Conservation (phyloP, 345 rosid genomes). For the Ceriops zippeliana region DNA sequence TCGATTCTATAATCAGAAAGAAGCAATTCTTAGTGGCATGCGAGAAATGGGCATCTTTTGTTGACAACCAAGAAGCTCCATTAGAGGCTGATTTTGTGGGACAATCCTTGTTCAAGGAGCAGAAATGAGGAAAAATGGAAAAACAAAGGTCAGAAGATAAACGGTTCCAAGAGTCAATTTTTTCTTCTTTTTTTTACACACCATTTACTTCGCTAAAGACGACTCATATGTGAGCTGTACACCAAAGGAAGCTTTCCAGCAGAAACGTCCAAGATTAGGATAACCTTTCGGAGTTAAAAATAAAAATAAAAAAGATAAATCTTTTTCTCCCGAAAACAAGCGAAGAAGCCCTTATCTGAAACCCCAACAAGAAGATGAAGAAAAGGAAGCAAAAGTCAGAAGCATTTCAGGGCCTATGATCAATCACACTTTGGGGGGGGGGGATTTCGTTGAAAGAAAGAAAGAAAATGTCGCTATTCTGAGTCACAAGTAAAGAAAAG, state of each 20-base stretch:
- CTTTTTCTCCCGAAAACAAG: neutral
- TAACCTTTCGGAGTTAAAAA: neutral
- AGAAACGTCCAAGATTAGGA: conserved; percentile 14
- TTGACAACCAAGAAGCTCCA: conserved; percentile 28
- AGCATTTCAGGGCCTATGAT: conserved; percentile 12
- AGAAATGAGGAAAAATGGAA: conserved; percentile 2
- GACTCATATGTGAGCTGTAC: conserved; percentile 3
- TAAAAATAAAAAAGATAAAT: neutral
- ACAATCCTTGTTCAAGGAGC: conserved; percentile 21
- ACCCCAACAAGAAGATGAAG: neutral
- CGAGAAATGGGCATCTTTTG: conserved; percentile 17
- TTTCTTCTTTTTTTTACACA: neutral
- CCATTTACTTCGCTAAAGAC: neutral
- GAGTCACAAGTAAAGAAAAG: conserved; percentile 31
- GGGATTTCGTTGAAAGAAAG: conserved; percentile 3
- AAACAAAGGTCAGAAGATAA: conserved; percentile 25
- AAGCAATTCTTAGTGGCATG: conserved; percentile 17
- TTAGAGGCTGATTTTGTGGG: conserved; percentile 18
- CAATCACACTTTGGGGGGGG: conserved; percentile 3
- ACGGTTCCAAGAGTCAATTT: conserved; percentile 7
- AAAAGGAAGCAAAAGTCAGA: conserved; percentile 14
- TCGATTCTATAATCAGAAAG: neutral
- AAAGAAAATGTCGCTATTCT: conserved; percentile 9
- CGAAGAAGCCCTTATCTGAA: conserved; percentile 1
- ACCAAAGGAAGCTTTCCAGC: conserved; percentile 4